A percentile compares a stretch with the other conserved stretches of the same genome.
phyloP scores from a whole-genome alignment of 495 filamentous ascomycete genomes.

The Aspergillus cristatus region DNA sequence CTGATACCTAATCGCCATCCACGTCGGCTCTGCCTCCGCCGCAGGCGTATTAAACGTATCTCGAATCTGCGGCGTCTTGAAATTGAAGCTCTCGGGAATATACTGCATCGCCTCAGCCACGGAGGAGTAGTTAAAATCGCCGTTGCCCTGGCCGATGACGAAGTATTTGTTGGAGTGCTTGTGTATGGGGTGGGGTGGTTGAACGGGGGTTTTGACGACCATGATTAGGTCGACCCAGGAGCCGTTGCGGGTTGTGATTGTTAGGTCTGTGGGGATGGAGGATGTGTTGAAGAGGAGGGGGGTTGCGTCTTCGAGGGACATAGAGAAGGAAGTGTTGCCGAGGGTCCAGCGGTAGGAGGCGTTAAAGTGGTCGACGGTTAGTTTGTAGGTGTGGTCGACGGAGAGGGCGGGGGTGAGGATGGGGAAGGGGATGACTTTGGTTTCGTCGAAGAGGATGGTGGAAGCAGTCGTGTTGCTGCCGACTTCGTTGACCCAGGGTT shows the following conservation, averaged over 20 bases:
- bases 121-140: conserved; percentile 38
- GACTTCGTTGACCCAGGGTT: conserved; percentile 33
- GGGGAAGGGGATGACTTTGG: conserved; percentile 32
- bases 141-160: conserved; percentile 42
- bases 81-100: conserved; percentile 43
- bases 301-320: conserved; percentile 26
- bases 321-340: conserved; percentile 25
- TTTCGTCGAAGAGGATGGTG: conserved; percentile 31
- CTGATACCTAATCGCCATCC: conserved; percentile 49
- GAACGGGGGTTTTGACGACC: conserved; percentile 19
- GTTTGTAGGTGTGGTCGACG: conserved; percentile 31
- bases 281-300: conserved; percentile 41
- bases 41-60: conserved; percentile 40
- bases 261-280: conserved; percentile 26
- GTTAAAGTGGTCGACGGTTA: conserved; percentile 26
- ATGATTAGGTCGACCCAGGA: conserved; percentile 53
- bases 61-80: conserved; percentile 41
- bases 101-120: conserved; percentile 42
- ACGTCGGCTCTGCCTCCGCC: conserved; percentile 24
- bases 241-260: conserved; percentile 41
- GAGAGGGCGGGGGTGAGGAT: conserved; percentile 23
- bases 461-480: conserved; percentile 23
- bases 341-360: conserved; percentile 40
- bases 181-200: conserved; percentile 48
- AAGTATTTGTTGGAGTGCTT: conserved; percentile 55